Percentiles rank a stretch among this genome's conserved stretches.
Evolutionary conservation across 495 filamentous ascomycete species (phyloP).

Genomic region (Tuber borchii): DNA sequence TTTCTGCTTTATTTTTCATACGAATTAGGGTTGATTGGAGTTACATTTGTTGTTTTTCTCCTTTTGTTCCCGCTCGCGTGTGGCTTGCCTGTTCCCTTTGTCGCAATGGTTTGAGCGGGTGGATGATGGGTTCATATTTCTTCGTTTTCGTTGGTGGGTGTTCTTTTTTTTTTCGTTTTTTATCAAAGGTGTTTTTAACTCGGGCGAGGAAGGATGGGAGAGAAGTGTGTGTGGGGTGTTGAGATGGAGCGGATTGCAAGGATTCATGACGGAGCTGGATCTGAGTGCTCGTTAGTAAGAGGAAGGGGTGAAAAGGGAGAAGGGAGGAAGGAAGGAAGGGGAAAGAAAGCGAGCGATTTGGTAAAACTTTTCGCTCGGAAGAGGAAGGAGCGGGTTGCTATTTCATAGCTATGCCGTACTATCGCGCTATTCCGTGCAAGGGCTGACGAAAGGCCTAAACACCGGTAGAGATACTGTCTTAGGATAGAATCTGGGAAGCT

Average conservation of each 20-base stretch:
- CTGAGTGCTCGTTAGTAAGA: neutral
- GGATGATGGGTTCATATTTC: neutral
- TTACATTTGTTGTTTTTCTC: neutral
- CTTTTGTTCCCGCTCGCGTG: neutral
- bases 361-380: neutral
- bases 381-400: neutral
- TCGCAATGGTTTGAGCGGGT: neutral
- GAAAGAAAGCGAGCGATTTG: neutral
- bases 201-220: neutral
- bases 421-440: neutral
- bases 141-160: neutral
- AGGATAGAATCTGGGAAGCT: neutral
- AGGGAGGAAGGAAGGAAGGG: neutral
- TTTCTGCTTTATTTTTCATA: neutral
- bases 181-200: neutral
- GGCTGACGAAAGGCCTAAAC: neutral
- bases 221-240: neutral
- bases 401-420: neutral
- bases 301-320: neutral
- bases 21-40: neutral
- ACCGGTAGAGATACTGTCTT: constrained; percentile 3
- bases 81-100: neutral
- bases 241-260: neutral
- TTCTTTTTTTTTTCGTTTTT: neutral
- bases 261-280: neutral